These are phyloP conservation scores for Ostreobium quekettii DNA, from an alignment of 139 green algal species.

Conservation along the genomic window DNA sequence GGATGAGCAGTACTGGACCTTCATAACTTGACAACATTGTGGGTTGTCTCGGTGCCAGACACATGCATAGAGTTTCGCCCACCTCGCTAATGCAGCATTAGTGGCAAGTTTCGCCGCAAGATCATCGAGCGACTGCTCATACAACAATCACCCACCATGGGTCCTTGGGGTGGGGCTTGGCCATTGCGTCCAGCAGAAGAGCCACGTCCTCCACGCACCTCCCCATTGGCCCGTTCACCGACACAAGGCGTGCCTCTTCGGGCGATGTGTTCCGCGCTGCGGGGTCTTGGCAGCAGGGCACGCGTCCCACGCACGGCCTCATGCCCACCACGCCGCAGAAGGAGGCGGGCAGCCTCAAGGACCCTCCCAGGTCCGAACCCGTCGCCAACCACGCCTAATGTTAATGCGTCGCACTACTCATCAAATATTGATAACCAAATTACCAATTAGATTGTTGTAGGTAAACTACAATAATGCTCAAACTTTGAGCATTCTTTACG, in stretches of 20 bases:
- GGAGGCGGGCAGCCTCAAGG: constrained; percentile 41
- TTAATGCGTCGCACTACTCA: no score
- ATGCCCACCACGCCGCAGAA: constrained; percentile 45
- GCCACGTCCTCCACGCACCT: constrained; percentile 34
- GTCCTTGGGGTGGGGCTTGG: constrained; percentile 16
- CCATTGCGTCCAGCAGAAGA: constrained; percentile 36
- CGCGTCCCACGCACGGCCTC: constrained; percentile 22
- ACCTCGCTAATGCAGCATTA: no score
- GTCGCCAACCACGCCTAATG: not conserved
- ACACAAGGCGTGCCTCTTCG: constrained; percentile 16
- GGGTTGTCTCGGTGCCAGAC: no score
- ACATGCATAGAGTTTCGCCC: no score
- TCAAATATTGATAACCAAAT: no score
- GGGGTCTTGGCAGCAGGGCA: constrained; percentile 13
- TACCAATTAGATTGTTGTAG: no score
- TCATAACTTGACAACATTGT: no score
- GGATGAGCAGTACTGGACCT: no score
- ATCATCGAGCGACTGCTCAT: no score
- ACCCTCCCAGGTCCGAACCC: constrained; percentile 48
- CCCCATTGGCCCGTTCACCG: constrained; percentile 35
- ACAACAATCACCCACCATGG: constrained; percentile 13
- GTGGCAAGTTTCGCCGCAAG: no score
- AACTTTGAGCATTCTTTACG: no score
- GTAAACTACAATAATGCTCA: no score
- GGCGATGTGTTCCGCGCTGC: not conserved